Conservation (phyloP, 2,329 filamentous ascomycete genomes). For the Rhinocladiella similis region DNA sequence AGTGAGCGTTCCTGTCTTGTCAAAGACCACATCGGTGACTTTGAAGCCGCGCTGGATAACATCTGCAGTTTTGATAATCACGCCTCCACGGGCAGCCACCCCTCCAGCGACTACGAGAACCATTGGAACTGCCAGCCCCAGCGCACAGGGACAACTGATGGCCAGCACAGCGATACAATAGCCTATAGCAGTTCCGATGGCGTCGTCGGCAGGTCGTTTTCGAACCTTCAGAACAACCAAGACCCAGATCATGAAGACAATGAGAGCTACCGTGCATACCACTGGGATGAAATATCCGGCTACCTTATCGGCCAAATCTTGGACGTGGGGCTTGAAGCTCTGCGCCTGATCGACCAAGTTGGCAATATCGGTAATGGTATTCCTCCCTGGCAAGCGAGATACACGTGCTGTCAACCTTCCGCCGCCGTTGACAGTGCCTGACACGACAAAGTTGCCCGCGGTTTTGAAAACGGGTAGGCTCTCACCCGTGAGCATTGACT, state of each 20-base stretch:
- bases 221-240: conserved; percentile 51
- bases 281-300: conserved; percentile 69
- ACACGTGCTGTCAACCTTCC: conserved; percentile 54
- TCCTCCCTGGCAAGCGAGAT: conserved; percentile 65
- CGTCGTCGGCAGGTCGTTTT: conserved; percentile 41
- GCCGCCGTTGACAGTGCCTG: conserved; percentile 62
- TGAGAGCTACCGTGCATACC: conserved; percentile 56
- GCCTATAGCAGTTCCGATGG: conserved; percentile 63
- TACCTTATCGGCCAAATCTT: conserved; percentile 67
- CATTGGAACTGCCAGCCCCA: conserved; percentile 75
- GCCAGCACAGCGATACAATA: conserved; percentile 71
- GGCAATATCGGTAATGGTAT: conserved; percentile 69
- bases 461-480: conserved; percentile 60
- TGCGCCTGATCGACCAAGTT: conserved; percentile 70
- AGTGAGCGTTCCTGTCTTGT: conserved; percentile 78
- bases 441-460: conserved; percentile 56
- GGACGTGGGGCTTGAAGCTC: conserved; percentile 65
- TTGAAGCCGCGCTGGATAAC: conserved; percentile 64
- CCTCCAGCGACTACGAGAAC: conserved; percentile 71
- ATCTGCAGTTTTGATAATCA: conserved; percentile 68
- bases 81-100: conserved; percentile 61
- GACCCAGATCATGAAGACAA: conserved; percentile 67
- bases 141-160: conserved; percentile 76
- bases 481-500: conserved; percentile 78
- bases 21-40: conserved; percentile 68